phyloP scores from a whole-genome alignment of 306 rosid species.

The Vicia faba region DNA sequence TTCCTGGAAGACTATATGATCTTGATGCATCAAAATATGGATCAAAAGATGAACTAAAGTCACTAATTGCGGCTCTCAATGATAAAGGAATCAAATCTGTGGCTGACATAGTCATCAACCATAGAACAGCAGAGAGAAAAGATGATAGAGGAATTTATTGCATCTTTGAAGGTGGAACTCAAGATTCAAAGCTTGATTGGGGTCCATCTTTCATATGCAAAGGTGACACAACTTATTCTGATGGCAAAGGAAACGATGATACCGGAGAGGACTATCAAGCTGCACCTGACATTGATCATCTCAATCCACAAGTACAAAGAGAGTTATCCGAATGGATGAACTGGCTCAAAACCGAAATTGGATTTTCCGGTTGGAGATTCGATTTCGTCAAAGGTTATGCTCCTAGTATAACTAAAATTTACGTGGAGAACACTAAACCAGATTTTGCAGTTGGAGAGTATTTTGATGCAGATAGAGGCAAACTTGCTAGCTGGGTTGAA shows the following conservation, averaged over 20 bases:
- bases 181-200: conserved; percentile 73
- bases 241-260: conserved; percentile 75
- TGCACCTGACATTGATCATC: conserved; percentile 80
- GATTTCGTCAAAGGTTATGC: conserved; percentile 78
- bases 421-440: conserved; percentile 63
- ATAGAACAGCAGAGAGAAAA: conserved; percentile 71
- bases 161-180: conserved; percentile 83
- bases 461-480: conserved; percentile 47
- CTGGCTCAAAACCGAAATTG: conserved; percentile 70
- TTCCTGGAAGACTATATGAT: conserved; percentile 89
- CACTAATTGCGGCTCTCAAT: conserved; percentile 49
- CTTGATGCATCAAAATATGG: conserved; percentile 76
- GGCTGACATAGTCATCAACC: conserved; percentile 89
- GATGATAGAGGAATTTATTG: conserved; percentile 67
- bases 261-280: conserved; percentile 41
- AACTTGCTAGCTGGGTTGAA: conserved; percentile 46
- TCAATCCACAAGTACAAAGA: conserved; percentile 65
- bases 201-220: conserved; percentile 70
- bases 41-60: conserved; percentile 57
- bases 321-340: conserved; percentile 84
- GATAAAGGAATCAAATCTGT: conserved; percentile 55
- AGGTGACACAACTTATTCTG: conserved; percentile 67
- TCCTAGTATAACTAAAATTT: conserved; percentile 51
- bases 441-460: conserved; percentile 79
- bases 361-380: conserved; percentile 76